Conservation (phyloP, 2,329 filamentous ascomycete species). For the Paraconiothyrium sp. region DNA sequence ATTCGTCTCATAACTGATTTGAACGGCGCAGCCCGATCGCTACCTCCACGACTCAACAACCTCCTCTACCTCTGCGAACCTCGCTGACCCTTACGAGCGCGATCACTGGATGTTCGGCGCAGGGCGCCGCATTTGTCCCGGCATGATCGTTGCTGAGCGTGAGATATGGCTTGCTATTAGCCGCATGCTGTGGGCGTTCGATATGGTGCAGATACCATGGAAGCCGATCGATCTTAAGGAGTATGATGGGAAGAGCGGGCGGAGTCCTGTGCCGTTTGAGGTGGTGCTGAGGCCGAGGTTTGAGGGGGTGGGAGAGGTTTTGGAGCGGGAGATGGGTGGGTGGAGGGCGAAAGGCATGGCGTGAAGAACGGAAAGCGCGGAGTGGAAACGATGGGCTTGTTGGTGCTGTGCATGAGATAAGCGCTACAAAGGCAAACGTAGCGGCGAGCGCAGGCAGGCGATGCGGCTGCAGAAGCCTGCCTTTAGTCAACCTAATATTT, state of each 20-base stretch:
- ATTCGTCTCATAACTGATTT: not conserved
- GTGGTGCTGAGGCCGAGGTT: slow-evolving; percentile 18
- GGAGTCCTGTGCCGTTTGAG: slow-evolving; percentile 24
- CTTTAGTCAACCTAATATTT: too few relatives aligned
- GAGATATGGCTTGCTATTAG: slow-evolving; percentile 23
- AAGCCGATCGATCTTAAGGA: slow-evolving; percentile 25
- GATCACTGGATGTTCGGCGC: slow-evolving; percentile 29
- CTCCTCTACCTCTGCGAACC: slow-evolving; percentile 19
- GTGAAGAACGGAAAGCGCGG: not conserved
- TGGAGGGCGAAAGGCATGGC: not conserved
- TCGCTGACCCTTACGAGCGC: slow-evolving; percentile 19
- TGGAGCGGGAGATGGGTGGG: not conserved
- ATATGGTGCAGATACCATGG: slow-evolving; percentile 20
- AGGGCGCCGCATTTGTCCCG: slow-evolving; percentile 21
- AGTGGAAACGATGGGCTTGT: not conserved
- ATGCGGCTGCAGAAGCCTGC: too few relatives aligned
- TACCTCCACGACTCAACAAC: slow-evolving; percentile 17
- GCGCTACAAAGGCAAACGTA: too few relatives aligned
- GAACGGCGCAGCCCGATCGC: slow-evolving; percentile 16
- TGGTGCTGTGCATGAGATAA: too few relatives aligned
- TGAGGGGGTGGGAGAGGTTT: slow-evolving; percentile 29
- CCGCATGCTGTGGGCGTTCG: slow-evolving; percentile 26
- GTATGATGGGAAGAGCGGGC: slow-evolving; percentile 26
- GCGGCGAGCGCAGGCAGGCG: too few relatives aligned
- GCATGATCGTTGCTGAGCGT: slow-evolving; percentile 16